Conservation (phyloP, 805 yeast species). For the Pichia occidentalis region DNA sequence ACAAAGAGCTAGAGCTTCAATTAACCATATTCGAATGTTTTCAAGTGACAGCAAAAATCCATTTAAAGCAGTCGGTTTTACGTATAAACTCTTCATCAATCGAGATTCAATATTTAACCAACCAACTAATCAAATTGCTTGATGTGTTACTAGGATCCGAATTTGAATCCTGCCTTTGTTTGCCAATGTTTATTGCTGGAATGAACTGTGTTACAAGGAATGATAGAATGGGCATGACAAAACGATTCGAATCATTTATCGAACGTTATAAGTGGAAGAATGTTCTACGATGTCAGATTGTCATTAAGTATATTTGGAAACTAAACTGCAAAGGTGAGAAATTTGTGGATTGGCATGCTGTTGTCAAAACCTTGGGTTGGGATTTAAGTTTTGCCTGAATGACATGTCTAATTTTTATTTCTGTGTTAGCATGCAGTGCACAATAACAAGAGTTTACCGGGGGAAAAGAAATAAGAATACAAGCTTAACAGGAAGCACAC, state of each 20-base stretch:
- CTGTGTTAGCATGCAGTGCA: background rate
- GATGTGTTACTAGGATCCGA: conserved; percentile 58
- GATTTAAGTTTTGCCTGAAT: conserved; percentile 67
- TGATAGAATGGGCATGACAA: conserved; percentile 47
- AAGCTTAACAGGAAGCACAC: background rate
- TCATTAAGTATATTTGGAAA: conserved; percentile 45
- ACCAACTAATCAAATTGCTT: conserved; percentile 48
- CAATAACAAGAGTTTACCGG: too few relatives aligned
- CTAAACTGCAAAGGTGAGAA: conserved; percentile 44
- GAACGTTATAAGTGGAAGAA: conserved; percentile 66
- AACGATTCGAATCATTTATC: conserved; percentile 49
- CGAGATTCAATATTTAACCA: conserved; percentile 54
- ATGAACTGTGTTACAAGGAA: conserved; percentile 50
- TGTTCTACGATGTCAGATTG: conserved; percentile 37
- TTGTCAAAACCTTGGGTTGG: conserved; percentile 66
- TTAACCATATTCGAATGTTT: conserved; percentile 65
- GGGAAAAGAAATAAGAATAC: conserved; percentile 3
- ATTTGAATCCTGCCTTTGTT: conserved; percentile 65
- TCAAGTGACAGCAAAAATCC: conserved; percentile 62
- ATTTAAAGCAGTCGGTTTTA: conserved; percentile 58
- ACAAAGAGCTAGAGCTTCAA: conserved; percentile 56
- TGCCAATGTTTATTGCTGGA: conserved; percentile 76
- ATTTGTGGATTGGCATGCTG: conserved; percentile 67
- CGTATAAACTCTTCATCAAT: conserved; percentile 53
- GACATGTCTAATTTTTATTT: background rate